Conservation (phyloP, 2,329 filamentous ascomycete genomes). For the Niveomyces coronatus region DNA sequence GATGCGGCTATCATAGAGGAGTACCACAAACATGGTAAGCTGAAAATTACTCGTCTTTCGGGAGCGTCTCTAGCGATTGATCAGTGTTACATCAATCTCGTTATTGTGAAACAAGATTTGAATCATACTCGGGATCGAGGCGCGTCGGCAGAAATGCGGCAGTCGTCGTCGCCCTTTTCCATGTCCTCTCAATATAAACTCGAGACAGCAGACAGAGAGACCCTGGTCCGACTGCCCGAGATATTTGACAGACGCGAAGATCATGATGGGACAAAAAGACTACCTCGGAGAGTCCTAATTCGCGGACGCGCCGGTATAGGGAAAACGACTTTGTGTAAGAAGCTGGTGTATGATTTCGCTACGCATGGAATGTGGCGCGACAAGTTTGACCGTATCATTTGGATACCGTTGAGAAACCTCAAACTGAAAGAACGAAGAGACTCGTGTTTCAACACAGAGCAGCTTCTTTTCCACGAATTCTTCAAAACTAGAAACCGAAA, state of each 20-base stretch:
- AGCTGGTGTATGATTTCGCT: conserved; percentile 26
- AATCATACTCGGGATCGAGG: conserved; percentile 1
- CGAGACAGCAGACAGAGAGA: background rate
- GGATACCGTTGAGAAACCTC: conserved; percentile 28
- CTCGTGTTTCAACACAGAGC: conserved; percentile 16
- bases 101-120: conserved; percentile 19
- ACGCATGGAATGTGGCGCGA: conserved; percentile 15
- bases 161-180: background rate
- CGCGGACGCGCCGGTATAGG: conserved; percentile 27
- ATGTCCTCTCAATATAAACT: background rate
- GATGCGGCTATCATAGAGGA: conserved; percentile 16
- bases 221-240: conserved; percentile 1
- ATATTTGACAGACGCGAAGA: background rate
- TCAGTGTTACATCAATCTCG: conserved; percentile 30
- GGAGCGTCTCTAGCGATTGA: conserved; percentile 22
- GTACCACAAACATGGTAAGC: conserved; percentile 14
- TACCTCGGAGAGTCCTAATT: conserved; percentile 23
- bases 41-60: conserved; percentile 25
- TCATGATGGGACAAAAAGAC: too few species aligned
- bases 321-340: conserved; percentile 32
- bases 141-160: too few species aligned
- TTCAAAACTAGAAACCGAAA: conserved; percentile 13
- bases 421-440: conserved; percentile 12
- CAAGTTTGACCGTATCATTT: conserved; percentile 27
- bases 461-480: conserved; percentile 19